Percentiles rank a stretch among this genome's conserved stretches.
Conservation (phyloP, 2,329 filamentous ascomycete species). For the Trichoderma harzianum region DNA sequence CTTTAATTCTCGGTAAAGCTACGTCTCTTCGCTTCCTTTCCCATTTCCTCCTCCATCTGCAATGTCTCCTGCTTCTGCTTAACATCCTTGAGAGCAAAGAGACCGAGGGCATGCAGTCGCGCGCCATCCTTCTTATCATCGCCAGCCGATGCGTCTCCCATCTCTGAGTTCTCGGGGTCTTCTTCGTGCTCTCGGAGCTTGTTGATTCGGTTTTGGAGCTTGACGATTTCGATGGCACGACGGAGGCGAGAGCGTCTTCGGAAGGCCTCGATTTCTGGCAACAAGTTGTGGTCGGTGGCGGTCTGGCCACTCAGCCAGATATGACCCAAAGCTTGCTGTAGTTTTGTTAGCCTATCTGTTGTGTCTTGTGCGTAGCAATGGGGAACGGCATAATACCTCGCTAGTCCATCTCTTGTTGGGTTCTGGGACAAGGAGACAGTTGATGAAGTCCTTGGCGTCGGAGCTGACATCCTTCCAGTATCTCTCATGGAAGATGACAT, state of each 20-base stretch:
- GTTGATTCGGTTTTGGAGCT: slow-evolving; percentile 20
- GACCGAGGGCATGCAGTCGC: slow-evolving; percentile 18
- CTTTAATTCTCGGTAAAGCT: slow-evolving; percentile 28
- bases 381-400: slow-evolving; percentile 48
- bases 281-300: slow-evolving; percentile 91
- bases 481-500: slow-evolving; percentile 91
- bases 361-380: not conserved
- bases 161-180: slow-evolving; percentile 69
- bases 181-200: slow-evolving; percentile 91
- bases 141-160: slow-evolving; percentile 63
- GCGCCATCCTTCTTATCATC: slow-evolving; percentile 75
- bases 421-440: slow-evolving; percentile 72
- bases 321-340: slow-evolving; percentile 72
- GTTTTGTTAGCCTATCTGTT: not conserved
- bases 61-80: slow-evolving; percentile 75
- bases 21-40: slow-evolving; percentile 45
- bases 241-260: not conserved
- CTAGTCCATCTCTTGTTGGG: slow-evolving; percentile 75
- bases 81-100: slow-evolving; percentile 25
- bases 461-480: slow-evolving; percentile 98
- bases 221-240: slow-evolving; percentile 4
- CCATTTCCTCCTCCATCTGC: slow-evolving; percentile 59
- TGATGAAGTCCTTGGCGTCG: slow-evolving; percentile 94
- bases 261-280: slow-evolving; percentile 70
- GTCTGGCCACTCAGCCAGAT: slow-evolving; percentile 88